Conservation (phyloP, 768 basidiomycete genomes). For the Phaeolepiota aurea region DNA sequence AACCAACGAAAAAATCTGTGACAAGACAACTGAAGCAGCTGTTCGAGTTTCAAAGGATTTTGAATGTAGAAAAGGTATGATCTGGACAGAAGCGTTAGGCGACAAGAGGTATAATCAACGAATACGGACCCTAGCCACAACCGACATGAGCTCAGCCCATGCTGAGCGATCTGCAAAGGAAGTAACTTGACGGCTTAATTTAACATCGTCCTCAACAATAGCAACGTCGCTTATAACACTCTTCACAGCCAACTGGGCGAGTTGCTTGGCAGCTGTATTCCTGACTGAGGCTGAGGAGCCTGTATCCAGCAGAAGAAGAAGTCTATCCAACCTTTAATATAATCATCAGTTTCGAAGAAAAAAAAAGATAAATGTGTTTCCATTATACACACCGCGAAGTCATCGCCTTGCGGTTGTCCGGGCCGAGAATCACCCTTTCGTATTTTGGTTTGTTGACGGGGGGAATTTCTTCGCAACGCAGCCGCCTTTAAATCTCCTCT, state of each 20-base stretch:
- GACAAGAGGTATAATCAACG: background rate
- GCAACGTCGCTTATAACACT: constrained; percentile 77
- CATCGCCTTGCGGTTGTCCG: constrained; percentile 53
- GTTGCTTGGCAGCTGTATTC: constrained; percentile 92
- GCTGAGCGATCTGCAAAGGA: constrained; percentile 59
- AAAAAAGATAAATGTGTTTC: background rate
- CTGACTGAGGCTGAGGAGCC: constrained; percentile 87
- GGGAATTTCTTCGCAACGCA: constrained; percentile 45
- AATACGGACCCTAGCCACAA: constrained; percentile 73
- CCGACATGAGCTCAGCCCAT: constrained; percentile 87
- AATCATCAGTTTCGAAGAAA: background rate
- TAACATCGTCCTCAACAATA: constrained; percentile 68
- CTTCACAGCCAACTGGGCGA: constrained; percentile 86
- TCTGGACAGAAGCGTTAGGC: constrained; percentile 33
- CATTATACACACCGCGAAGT: constrained; percentile 54
- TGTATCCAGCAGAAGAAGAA: constrained; percentile 91
- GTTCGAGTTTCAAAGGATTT: constrained; percentile 89
- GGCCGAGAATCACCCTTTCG: constrained; percentile 32
- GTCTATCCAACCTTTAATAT: constrained; percentile 81
- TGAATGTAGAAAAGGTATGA: constrained; percentile 86
- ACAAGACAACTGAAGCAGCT: constrained; percentile 83
- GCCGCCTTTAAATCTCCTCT: constrained; percentile 60
- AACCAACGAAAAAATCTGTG: constrained; percentile 77
- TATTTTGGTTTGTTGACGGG: constrained; percentile 42
- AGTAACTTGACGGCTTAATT: constrained; percentile 50